A percentile compares a stretch with the other conserved stretches of the same genome.
These are phyloP conservation scores for Plantago elongata DNA, from an alignment of 257 asterid species.

Conservation along the genomic window DNA sequence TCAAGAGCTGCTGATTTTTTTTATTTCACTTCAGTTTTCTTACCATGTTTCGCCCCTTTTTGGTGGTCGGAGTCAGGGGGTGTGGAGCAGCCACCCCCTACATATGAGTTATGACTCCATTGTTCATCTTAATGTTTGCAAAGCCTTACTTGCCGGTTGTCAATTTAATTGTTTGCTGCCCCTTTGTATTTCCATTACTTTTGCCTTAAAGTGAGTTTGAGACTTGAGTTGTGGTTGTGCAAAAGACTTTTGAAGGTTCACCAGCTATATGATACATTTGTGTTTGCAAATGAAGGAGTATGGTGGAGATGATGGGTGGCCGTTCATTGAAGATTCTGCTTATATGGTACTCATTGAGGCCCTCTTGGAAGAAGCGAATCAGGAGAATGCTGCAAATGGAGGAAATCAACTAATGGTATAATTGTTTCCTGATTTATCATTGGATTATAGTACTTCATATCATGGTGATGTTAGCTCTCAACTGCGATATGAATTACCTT, in stretches of 20 bases:
- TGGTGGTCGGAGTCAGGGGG: not conserved
- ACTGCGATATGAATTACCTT: not conserved
- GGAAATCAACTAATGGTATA: slow-evolving; percentile 25
- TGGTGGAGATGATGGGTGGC: slow-evolving; percentile 43
- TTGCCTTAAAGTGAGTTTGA: not conserved
- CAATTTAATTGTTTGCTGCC: too few species aligned
- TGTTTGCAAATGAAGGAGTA: slow-evolving; percentile 29
- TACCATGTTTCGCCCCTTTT: not conserved
- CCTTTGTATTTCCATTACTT: too few species aligned
- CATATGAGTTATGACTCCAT: not conserved
- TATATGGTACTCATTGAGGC: slow-evolving; percentile 39
- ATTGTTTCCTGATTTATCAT: slow-evolving; percentile 4
- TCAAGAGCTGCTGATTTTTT: not conserved
- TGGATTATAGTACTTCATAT: too few species aligned
- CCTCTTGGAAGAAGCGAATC: slow-evolving; percentile 25
- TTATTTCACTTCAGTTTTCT: too few species aligned
- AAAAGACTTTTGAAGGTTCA: not conserved
- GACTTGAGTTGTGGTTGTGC: too few species aligned
- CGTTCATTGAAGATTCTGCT: slow-evolving; percentile 39
- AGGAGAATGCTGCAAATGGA: slow-evolving; percentile 8
- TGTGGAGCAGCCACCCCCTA: too few species aligned
- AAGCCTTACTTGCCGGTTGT: too few species aligned
- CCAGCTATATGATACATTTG: slow-evolving; percentile 1
- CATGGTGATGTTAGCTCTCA: not conserved
- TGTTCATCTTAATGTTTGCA: too few species aligned